These are phyloP conservation scores for Populus alba DNA, from an alignment of 345 rosid species.

Conservation along the genomic window DNA sequence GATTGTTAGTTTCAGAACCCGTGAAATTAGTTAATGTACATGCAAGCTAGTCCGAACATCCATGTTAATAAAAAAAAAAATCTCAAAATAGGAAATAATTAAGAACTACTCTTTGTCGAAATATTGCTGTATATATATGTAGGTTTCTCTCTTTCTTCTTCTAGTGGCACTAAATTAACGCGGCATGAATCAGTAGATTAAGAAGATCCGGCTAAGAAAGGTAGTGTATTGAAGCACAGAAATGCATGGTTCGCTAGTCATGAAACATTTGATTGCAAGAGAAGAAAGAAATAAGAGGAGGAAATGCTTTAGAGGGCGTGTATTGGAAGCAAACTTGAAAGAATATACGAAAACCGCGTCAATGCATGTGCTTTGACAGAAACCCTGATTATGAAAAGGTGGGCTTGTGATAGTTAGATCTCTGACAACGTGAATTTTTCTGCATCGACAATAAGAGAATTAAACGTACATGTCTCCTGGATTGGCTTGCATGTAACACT, in stretches of 20 bases:
- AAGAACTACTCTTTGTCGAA: neutral
- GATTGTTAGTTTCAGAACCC: too few species aligned
- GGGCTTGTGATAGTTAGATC: neutral
- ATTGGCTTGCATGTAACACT: neutral
- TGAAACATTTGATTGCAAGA: neutral
- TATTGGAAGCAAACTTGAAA: constrained; percentile 8
- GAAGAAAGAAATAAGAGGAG: constrained; percentile 13
- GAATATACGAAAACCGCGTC: constrained; percentile 15
- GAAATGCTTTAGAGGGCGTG: neutral
- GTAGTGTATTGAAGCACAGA: neutral
- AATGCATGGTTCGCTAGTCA: neutral
- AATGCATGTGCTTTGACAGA: constrained; percentile 20
- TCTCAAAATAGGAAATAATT: neutral
- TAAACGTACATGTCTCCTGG: neutral
- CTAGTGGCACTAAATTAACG: neutral
- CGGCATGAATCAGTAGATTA: neutral
- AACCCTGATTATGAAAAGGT: neutral
- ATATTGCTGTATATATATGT: neutral
- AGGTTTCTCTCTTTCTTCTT: neutral
- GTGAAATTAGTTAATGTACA: too few species aligned
- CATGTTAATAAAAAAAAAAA: too few species aligned
- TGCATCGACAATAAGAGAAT: neutral
- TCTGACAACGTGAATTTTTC: neutral
- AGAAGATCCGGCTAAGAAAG: too few species aligned
- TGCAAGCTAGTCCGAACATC: too few species aligned